Percentiles rank a stretch among this genome's conserved stretches.
phyloP scores from a whole-genome alignment of 306 rosid genomes.

The Lotus japonicus region DNA sequence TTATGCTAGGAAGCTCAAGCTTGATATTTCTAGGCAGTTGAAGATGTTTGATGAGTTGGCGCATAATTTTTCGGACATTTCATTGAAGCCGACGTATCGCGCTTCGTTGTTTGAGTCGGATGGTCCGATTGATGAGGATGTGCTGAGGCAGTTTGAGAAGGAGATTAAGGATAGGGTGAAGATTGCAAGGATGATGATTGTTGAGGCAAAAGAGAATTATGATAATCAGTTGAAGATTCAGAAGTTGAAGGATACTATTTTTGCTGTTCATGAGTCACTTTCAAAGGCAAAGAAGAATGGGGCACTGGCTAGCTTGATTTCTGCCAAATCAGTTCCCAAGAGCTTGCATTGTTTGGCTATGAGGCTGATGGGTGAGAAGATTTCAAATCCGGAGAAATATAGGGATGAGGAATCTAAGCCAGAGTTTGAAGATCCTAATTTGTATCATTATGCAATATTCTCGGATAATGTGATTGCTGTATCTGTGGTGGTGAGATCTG shows the following conservation, averaged over 20 bases:
- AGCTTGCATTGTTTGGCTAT: slow-evolving; percentile 97
- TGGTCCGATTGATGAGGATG: slow-evolving; percentile 82
- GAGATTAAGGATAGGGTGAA: slow-evolving; percentile 98
- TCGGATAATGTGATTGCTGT: slow-evolving; percentile 92
- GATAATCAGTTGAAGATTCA: slow-evolving; percentile 96
- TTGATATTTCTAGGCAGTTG: slow-evolving; percentile 85
- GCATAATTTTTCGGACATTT: slow-evolving; percentile 56
- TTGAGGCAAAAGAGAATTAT: slow-evolving; percentile 80
- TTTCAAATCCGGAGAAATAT: slow-evolving; percentile 75
- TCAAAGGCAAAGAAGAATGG: slow-evolving; percentile 94
- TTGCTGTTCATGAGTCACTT: slow-evolving; percentile 87
- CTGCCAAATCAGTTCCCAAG: slow-evolving; percentile 86
- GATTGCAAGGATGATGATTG: slow-evolving; percentile 69
- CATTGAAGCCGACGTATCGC: slow-evolving; percentile 51
- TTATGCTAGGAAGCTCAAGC: slow-evolving; percentile 98
- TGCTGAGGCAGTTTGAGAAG: slow-evolving; percentile 90
- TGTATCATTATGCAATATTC: slow-evolving; percentile 93
- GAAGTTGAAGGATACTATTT: slow-evolving; percentile 94
- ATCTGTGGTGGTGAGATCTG: slow-evolving; percentile 89
- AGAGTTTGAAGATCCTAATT: slow-evolving; percentile 85
- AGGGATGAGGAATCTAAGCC: slow-evolving; percentile 63
- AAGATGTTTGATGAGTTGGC: slow-evolving; percentile 88
- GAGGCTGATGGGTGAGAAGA: slow-evolving; percentile 90
- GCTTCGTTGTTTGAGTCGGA: slow-evolving; percentile 62
- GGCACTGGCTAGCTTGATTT: slow-evolving; percentile 78